A percentile compares a stretch with the other conserved stretches of the same genome.
These are phyloP conservation scores for Hyparrhenia diplandra DNA, from an alignment of 176 grass and related monocot genomes.

Conservation along the genomic window DNA sequence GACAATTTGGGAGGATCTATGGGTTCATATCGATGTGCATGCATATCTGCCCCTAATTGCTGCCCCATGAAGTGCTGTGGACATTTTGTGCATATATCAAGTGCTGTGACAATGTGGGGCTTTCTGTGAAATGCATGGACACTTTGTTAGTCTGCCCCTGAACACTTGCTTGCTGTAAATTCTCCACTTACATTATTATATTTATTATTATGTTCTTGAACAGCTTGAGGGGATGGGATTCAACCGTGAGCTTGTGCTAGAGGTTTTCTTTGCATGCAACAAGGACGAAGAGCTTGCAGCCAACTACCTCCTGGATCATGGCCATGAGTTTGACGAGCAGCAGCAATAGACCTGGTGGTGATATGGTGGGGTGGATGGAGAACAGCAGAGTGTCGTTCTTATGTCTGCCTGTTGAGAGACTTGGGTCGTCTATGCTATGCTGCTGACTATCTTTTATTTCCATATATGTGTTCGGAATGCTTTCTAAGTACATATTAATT, in stretches of 20 bases:
- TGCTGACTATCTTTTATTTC: slow-evolving; percentile 36
- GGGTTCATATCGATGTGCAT: neutral
- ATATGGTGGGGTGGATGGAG: neutral
- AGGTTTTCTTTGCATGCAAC: slow-evolving; percentile 99
- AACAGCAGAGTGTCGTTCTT: slow-evolving; percentile 26
- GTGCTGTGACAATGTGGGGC: too few relatives aligned
- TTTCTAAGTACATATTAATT: slow-evolving; percentile 65
- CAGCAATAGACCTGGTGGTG: slow-evolving; percentile 41
- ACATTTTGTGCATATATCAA: neutral
- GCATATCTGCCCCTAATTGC: neutral
- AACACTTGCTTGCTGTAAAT: too few relatives aligned
- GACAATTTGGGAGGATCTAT: neutral
- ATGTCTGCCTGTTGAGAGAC: slow-evolving; percentile 32
- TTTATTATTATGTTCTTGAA: slow-evolving; percentile 1
- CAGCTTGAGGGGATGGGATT: slow-evolving; percentile 98
- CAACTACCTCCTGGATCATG: slow-evolving; percentile 94
- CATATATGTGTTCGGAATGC: slow-evolving; percentile 35
- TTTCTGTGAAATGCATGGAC: too few relatives aligned
- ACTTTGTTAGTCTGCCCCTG: too few relatives aligned
- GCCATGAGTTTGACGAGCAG: slow-evolving; percentile 89
- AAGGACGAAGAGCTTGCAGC: slow-evolving; percentile 94
- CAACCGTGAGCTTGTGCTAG: slow-evolving; percentile 77
- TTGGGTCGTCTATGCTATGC: slow-evolving; percentile 14
- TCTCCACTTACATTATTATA: neutral
- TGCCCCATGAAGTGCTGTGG: neutral